Percentiles rank a stretch among this genome's conserved stretches.
phyloP scores from a whole-genome alignment of 768 basidiomycete species.

The Serendipita sp. region DNA sequence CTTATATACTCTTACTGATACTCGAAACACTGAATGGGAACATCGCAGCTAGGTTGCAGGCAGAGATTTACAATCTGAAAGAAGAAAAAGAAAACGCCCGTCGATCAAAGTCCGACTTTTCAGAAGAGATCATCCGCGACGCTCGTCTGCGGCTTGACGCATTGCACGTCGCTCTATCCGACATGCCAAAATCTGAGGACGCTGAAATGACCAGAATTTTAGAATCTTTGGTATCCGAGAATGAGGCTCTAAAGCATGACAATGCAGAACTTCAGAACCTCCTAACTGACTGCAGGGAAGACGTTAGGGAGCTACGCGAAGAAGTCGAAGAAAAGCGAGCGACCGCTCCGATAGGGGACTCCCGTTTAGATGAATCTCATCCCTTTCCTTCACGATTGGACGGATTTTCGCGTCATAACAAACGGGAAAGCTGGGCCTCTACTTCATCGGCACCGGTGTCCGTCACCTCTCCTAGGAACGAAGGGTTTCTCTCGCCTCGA shows the following conservation, averaged over 20 bases:
- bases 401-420: neutral
- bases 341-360: constrained; percentile 14
- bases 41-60: constrained; percentile 45
- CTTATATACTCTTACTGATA: constrained; percentile 4
- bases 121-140: constrained; percentile 49
- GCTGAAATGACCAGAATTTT: constrained; percentile 48
- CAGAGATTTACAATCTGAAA: constrained; percentile 47
- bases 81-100: constrained; percentile 46
- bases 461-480: neutral
- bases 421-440: neutral
- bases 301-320: constrained; percentile 47
- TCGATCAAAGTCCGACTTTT: constrained; percentile 43
- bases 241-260: constrained; percentile 65
- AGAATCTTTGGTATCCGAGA: constrained; percentile 74
- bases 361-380: neutral
- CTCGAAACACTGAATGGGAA: neutral
- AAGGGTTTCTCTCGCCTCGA: neutral
- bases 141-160: constrained; percentile 46
- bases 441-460: neutral
- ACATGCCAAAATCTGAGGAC: constrained; percentile 11
- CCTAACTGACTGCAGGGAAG: constrained; percentile 61
- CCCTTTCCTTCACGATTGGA: neutral
- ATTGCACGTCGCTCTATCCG: constrained; percentile 39
- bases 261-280: constrained; percentile 64
- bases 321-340: constrained; percentile 62